These are phyloP conservation scores for Austroboletus rostrupii DNA, from an alignment of 1,284 basidiomycete species.

Conservation along the genomic window DNA sequence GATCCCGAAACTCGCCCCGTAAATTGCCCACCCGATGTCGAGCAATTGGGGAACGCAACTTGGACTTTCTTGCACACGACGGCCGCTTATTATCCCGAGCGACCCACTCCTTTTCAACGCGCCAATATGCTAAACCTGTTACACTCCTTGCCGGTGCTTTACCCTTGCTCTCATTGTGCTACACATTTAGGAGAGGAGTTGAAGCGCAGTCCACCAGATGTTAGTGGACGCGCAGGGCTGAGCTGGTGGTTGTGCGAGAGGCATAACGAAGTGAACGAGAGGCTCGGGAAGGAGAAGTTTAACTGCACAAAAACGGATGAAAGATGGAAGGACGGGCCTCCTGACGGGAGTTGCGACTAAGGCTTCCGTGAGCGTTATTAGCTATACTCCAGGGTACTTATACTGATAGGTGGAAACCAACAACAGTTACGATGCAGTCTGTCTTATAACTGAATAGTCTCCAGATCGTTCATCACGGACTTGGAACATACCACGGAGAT, in stretches of 20 bases:
- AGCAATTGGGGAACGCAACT: conserved; percentile 82
- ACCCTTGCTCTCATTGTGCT: conserved; percentile 86
- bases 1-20: conserved; percentile 43
- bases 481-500: too few species aligned
- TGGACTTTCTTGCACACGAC: conserved; percentile 96
- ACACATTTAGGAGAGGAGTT: conserved; percentile 74
- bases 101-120: conserved; percentile 67
- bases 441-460: too few species aligned
- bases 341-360: conserved; percentile 84
- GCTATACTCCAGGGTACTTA: too few species aligned
- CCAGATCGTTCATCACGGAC: too few species aligned
- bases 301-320: conserved; percentile 77
- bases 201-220: conserved; percentile 65
- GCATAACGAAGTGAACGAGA: conserved; percentile 88
- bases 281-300: conserved; percentile 80
- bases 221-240: conserved; percentile 61
- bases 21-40: conserved; percentile 85
- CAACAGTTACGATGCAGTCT: too few species aligned
- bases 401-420: too few species aligned
- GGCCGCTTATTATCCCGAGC: conserved; percentile 88
- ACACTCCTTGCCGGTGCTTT: conserved; percentile 72
- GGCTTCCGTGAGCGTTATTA: too few species aligned
- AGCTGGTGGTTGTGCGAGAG: conserved; percentile 86
- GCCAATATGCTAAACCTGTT: conserved; percentile 80
- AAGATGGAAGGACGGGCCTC: conserved; percentile 88